Conservation (phyloP, 208 protist species). For the Trypanosomatidae sp. region DNA sequence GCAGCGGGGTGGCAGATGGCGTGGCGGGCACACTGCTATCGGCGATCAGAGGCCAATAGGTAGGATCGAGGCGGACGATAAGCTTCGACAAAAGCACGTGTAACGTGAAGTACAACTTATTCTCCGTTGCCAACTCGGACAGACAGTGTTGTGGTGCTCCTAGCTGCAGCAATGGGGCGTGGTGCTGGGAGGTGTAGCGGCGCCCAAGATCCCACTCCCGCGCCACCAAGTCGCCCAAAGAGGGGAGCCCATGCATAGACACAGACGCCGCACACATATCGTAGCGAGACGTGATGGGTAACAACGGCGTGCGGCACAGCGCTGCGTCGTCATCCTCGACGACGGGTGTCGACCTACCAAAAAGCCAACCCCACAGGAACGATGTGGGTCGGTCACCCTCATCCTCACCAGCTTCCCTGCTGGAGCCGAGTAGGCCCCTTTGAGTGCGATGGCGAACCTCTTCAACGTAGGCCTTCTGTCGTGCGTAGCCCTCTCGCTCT, state of each 20-base stretch:
- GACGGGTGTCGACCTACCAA: not conserved
- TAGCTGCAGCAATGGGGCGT: constrained; percentile 4
- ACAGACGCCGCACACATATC: no score
- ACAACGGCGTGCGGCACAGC: not conserved
- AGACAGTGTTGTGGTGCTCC: constrained; percentile 11
- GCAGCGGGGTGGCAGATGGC: constrained; percentile 21
- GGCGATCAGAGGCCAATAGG: constrained; percentile 23
- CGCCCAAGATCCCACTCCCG: constrained; percentile 27
- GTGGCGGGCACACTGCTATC: constrained; percentile 22
- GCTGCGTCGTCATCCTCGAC: not conserved
- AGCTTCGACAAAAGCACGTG: constrained; percentile 2
- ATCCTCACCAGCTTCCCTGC: no score
- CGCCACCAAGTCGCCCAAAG: constrained; percentile 10
- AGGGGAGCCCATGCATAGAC: not conserved
- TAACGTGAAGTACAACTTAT: constrained; percentile 22
- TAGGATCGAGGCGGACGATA: constrained; percentile 11
- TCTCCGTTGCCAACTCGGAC: constrained; percentile 4
- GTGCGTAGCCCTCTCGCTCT: constrained; percentile 36
- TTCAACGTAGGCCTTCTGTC: constrained; percentile 55
- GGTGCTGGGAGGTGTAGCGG: constrained; percentile 10
- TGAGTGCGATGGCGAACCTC: constrained; percentile 6
- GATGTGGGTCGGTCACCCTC: not conserved
- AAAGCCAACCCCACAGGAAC: constrained; percentile 6
- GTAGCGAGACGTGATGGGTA: not conserved
- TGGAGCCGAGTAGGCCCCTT: not conserved